Conservation (phyloP, 495 filamentous ascomycete species). For the Trichoderma asperelloides region DNA sequence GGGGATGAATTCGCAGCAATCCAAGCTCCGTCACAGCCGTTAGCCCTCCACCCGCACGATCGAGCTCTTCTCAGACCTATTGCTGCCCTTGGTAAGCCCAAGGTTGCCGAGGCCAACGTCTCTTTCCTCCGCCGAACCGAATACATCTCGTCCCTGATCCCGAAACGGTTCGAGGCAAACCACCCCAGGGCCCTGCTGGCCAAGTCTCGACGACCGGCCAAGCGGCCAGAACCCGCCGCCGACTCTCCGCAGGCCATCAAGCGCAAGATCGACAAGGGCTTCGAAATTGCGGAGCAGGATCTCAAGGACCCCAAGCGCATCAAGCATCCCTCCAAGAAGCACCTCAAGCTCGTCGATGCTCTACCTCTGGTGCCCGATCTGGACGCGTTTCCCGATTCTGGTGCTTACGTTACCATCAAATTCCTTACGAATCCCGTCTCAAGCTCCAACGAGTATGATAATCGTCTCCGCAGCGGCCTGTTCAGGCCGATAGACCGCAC, state of each 20-base stretch:
- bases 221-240: conserved; percentile 43
- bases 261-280: conserved; percentile 73
- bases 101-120: conserved; percentile 53
- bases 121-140: conserved; percentile 95
- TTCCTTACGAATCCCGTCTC: conserved; percentile 74
- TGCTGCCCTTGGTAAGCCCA: conserved; percentile 70
- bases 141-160: conserved; percentile 67
- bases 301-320: conserved; percentile 63
- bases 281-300: conserved; percentile 63
- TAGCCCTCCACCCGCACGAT: conserved; percentile 70
- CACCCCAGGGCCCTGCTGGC: conserved; percentile 26
- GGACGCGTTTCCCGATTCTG: conserved; percentile 78
- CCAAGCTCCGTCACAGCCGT: conserved; percentile 59
- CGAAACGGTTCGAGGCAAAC: conserved; percentile 17
- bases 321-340: conserved; percentile 74
- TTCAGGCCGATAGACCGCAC: conserved; percentile 55
- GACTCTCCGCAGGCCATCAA: conserved; percentile 76
- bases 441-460: conserved; percentile 54
- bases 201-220: conserved; percentile 17
- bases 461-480: conserved; percentile 70
- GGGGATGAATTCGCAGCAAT: conserved; percentile 52
- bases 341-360: conserved; percentile 65
- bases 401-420: conserved; percentile 79
- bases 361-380: conserved; percentile 82
- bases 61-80: conserved; percentile 70